Conservation (phyloP, 1,284 basidiomycete genomes). For the Apiotrichum mycotoxinovorans region DNA sequence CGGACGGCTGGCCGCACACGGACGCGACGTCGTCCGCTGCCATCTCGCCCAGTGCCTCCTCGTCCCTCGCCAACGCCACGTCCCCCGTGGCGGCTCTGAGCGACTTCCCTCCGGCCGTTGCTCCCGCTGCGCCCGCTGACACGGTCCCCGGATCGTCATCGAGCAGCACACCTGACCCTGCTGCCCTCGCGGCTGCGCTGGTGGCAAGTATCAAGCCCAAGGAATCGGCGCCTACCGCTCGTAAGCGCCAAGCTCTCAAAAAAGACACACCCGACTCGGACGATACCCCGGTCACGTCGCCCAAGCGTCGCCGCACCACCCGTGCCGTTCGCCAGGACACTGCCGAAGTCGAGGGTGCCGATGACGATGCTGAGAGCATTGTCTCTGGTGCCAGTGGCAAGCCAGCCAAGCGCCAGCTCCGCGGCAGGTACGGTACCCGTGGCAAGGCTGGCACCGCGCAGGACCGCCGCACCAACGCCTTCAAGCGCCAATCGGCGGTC, state of each 20-base stretch:
- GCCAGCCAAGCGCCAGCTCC: background rate
- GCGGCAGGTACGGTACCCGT: conserved; percentile 4
- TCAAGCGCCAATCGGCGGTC: background rate
- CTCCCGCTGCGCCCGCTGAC: background rate
- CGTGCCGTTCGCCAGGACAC: background rate
- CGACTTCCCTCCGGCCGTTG: background rate
- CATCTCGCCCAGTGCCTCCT: background rate
- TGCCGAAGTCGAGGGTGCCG: background rate
- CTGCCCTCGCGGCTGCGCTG: conserved; percentile 1
- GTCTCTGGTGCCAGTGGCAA: background rate
- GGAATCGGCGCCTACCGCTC: background rate
- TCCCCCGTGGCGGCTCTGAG: background rate
- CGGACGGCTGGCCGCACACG: background rate
- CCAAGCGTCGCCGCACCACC: conserved; percentile 3
- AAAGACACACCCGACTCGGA: conserved; percentile 2
- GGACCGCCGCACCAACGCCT: conserved; percentile 4
- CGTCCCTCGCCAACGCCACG: background rate
- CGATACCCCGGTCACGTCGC: background rate
- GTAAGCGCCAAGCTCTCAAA: background rate
- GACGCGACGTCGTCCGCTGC: background rate
- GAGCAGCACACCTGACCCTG: background rate
- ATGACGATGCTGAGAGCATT: background rate
- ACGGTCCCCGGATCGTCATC: background rate
- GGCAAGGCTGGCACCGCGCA: conserved; percentile 1
- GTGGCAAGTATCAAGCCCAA: conserved; percentile 4